These are phyloP conservation scores for Sanghuangporus sanghuang DNA, from an alignment of 1,284 basidiomycete genomes.

Conservation along the genomic window DNA sequence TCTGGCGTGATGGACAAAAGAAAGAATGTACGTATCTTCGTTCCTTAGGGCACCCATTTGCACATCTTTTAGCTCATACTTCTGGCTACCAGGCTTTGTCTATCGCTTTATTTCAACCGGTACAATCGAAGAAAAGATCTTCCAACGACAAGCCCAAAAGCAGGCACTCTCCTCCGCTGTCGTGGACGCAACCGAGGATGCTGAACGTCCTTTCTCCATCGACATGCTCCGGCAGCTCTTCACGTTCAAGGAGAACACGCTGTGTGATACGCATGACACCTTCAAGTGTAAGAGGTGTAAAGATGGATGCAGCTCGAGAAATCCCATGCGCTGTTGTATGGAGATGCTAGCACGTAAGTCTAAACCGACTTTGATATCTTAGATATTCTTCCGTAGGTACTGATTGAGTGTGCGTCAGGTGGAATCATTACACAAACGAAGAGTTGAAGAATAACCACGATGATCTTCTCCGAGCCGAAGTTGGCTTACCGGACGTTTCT, in stretches of 20 bases:
- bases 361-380: constrained; percentile 4
- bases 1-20: constrained; percentile 99
- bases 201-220: constrained; percentile 92
- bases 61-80: not conserved
- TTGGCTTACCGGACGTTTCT: constrained; percentile 79
- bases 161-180: constrained; percentile 96
- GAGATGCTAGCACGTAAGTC: constrained; percentile 92
- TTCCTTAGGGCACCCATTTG: not conserved
- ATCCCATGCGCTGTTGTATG: constrained; percentile 85
- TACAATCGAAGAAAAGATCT: constrained; percentile 99
- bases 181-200: constrained; percentile 95
- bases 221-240: constrained; percentile 91
- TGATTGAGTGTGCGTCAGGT: constrained; percentile 43
- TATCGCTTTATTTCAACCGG: constrained; percentile 98
- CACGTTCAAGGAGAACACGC: constrained; percentile 83
- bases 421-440: constrained; percentile 94
- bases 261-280: constrained; percentile 94
- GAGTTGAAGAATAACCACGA: constrained; percentile 93
- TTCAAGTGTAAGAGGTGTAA: constrained; percentile 97
- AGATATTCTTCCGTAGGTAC: not conserved
- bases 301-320: constrained; percentile 81
- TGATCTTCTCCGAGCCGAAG: constrained; percentile 89
- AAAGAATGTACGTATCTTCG: constrained; percentile 77
- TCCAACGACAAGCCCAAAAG: constrained; percentile 94
- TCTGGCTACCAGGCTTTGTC: constrained; percentile 69